phyloP scores from a whole-genome alignment of 805 yeast genomes.

The Myxozyma nipponensis region DNA sequence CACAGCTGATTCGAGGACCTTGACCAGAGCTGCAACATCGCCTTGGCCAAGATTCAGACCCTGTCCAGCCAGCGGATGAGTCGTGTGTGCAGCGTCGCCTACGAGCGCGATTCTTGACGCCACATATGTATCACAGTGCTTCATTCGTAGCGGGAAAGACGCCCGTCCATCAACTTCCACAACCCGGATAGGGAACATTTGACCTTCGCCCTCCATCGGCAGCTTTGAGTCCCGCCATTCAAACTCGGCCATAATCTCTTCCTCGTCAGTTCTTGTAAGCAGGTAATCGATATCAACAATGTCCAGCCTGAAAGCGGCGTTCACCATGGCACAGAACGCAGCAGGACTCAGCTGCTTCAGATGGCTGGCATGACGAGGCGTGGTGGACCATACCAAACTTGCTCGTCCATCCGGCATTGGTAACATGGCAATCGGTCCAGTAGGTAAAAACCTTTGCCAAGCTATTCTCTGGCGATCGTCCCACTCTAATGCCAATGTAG shows the following conservation, averaged over 20 bases:
- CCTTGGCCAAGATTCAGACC: slow-evolving; percentile 97
- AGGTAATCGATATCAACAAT: slow-evolving; percentile 73
- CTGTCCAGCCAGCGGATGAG: slow-evolving; percentile 97
- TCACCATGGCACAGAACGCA: slow-evolving; percentile 65
- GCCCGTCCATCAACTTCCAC: slow-evolving; percentile 65
- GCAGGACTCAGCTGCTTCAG: slow-evolving; percentile 56
- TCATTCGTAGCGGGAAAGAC: slow-evolving; percentile 78
- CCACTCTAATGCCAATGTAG: slow-evolving; percentile 70
- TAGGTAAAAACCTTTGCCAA: slow-evolving; percentile 87
- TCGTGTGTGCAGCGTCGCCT: slow-evolving; percentile 97
- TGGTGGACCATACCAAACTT: slow-evolving; percentile 91
- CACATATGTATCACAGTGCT: slow-evolving; percentile 87
- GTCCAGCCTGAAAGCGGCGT: slow-evolving; percentile 80
- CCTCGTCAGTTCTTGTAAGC: slow-evolving; percentile 40
- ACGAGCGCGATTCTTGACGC: slow-evolving; percentile 84
- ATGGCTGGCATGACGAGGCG: slow-evolving; percentile 66
- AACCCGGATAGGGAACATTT: slow-evolving; percentile 61
- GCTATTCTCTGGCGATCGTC: slow-evolving; percentile 71
- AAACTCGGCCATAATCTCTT: slow-evolving; percentile 57
- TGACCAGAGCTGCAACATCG: slow-evolving; percentile 71
- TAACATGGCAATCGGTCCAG: slow-evolving; percentile 89
- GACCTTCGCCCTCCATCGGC: slow-evolving; percentile 50
- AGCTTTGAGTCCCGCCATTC: slow-evolving; percentile 59
- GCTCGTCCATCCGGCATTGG: slow-evolving; percentile 85
- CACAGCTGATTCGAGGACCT: slow-evolving; percentile 65